Evolutionary conservation across 2,329 filamentous ascomycete genomes (phyloP).

Genomic region (Penicillium occitanis): DNA sequence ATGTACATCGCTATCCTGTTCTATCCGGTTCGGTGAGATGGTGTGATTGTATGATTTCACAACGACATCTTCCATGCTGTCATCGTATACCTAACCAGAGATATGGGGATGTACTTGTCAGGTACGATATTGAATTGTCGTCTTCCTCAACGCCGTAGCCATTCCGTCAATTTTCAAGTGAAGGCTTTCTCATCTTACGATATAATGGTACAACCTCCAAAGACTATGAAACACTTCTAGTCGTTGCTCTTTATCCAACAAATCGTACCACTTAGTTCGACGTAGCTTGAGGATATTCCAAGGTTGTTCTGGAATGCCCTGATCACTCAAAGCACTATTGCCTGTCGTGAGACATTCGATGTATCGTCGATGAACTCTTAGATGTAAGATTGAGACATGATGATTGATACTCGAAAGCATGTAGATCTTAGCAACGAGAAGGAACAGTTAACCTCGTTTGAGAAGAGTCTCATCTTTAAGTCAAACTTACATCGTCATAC

Average conservation of each 20-base stretch:
- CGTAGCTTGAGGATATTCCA: constrained; percentile 57
- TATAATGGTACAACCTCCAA: constrained; percentile 59
- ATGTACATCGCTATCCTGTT: background rate
- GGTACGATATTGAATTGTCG: too few species aligned
- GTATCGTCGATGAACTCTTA: constrained; percentile 59
- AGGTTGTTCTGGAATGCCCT: constrained; percentile 32
- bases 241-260: constrained; percentile 56
- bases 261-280: constrained; percentile 60
- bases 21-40: too few species aligned
- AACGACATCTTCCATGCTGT: too few species aligned
- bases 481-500: constrained; percentile 55
- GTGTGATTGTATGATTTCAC: too few species aligned
- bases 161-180: background rate
- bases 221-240: constrained; percentile 57
- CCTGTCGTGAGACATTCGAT: constrained; percentile 55
- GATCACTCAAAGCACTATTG: constrained; percentile 29
- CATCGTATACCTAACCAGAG: too few species aligned
- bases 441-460: constrained; percentile 23
- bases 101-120: too few species aligned
- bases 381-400: constrained; percentile 60
- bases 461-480: constrained; percentile 28
- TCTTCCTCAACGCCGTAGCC: background rate
- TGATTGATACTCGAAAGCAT: constrained; percentile 63
- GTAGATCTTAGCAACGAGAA: constrained; percentile 50
- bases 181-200: constrained; percentile 40